Base-by-base conservation (phyloP, 1,284 basidiomycete genomes). In the Microbotryum scabiosae region DNA sequence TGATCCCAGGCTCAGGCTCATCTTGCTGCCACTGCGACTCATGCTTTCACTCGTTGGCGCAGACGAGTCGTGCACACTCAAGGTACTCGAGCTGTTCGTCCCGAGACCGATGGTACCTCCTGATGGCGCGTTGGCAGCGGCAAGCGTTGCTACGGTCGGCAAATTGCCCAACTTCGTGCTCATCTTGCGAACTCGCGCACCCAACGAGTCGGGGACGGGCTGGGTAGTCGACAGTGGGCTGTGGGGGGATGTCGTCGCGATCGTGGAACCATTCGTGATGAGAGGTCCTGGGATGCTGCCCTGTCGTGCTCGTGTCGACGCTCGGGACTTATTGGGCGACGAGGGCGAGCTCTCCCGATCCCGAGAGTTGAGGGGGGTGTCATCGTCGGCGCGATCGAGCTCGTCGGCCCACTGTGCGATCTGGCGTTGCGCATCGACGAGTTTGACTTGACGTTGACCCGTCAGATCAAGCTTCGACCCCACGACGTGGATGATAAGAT, bases 401-500 rank as follows among this genome's bases (percentile, higher is more conserved):
- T 64, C 61, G 51, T 56, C 36, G 12, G 57, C 56, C 73, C 73
- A 74, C 18, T 64, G 54, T 0, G 68, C 54, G 16, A 76, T 67
- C 10, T 66, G 63, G 1, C 63, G 79, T 18, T 88, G 84, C 52
- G 88, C 90, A 62, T 86, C 81, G 74, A 89, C 87, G 52, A 85
- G 78, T 10, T 87, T 85, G 62, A 92, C 85, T 21, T 69, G 65
- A 18, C 74, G 60, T 20, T 62, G 82, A 23, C 78, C 77, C 59
- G 82, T 76, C 57, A 93, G 79, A 78, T 93, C 90, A 67, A 85
- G 84, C 76, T 94, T 94, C 63, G 90, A 84, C 62, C 90, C 90
- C 66, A 93, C 90, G 67, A 94, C 88, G 76, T 90, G 90, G 70
- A 93, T 90, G 73, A 93, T 85, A 59, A 93, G 80, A 71, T 75